Conservation (phyloP, 176 grass and related monocot genomes). For the Thinopyrum elongatum region DNA sequence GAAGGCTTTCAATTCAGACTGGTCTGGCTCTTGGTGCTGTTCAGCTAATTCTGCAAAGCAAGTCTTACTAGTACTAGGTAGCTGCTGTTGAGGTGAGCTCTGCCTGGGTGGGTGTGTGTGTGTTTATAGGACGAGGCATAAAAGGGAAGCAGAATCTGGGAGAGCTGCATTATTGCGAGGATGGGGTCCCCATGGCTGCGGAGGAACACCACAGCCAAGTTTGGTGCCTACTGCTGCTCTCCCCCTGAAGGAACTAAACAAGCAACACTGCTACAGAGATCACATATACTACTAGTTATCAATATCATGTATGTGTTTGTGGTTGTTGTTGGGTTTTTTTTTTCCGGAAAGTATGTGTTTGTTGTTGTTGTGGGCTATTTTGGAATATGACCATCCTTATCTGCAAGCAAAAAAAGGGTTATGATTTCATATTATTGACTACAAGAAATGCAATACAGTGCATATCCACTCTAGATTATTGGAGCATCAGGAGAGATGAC, state of each 20-base stretch:
- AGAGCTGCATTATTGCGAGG: conserved; percentile 37
- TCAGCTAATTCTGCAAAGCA: background rate
- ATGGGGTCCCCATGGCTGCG: background rate
- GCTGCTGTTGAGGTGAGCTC: background rate
- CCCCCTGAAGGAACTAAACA: background rate
- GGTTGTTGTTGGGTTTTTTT: too few relatives aligned
- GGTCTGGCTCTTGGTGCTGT: background rate
- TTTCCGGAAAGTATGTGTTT: too few relatives aligned
- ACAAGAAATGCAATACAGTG: too few relatives aligned
- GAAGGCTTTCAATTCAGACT: background rate
- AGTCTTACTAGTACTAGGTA: background rate
- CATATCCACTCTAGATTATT: too few relatives aligned
- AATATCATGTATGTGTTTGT: too few relatives aligned
- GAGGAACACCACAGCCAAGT: conserved; percentile 29
- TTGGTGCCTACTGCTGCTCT: conserved; percentile 22
- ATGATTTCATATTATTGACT: background rate
- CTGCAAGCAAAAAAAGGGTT: background rate
- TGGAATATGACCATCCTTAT: conserved; percentile 23
- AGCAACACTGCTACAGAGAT: conserved; percentile 40
- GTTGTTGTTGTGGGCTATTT: background rate
- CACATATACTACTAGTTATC: conserved; percentile 9
- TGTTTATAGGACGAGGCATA: background rate
- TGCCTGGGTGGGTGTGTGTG: background rate
- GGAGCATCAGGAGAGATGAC: too few relatives aligned
- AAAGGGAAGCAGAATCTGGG: conserved; percentile 28